Evolutionary conservation across 768 basidiomycete species (phyloP).

Genomic region (Suillus luteus): DNA sequence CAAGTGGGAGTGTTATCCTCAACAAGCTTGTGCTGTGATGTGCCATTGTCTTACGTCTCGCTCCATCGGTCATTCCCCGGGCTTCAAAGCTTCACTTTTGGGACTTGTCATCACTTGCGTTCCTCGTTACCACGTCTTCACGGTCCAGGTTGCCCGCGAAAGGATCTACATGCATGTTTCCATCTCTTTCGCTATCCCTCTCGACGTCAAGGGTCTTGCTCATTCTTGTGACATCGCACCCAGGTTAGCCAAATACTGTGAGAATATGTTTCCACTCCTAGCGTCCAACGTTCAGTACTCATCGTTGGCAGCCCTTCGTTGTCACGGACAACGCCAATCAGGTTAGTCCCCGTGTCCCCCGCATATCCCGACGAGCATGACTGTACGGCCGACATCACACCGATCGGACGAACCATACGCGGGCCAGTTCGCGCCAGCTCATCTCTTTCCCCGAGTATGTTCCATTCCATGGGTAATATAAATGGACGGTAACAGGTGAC

Average conservation of each 20-base stretch:
- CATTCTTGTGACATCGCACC: not conserved
- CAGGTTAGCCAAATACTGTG: not conserved
- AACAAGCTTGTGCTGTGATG: constrained; percentile 37
- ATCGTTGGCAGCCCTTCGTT: not conserved
- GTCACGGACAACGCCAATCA: not conserved
- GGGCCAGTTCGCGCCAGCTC: constrained; percentile 13
- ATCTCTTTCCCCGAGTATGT: constrained; percentile 15
- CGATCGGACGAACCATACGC: not conserved
- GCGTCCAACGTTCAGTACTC: not conserved
- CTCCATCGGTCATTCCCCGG: not conserved
- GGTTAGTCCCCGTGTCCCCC: not conserved
- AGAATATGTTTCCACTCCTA: not conserved
- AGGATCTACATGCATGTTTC: too few species aligned
- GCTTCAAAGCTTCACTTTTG: not conserved
- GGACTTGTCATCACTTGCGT: not conserved
- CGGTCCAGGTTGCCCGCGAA: too few species aligned
- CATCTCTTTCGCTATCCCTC: not conserved
- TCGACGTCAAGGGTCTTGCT: not conserved
- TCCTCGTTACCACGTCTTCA: not conserved
- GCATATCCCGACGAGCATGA: not conserved
- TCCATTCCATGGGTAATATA: not conserved
- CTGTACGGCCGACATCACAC: not conserved
- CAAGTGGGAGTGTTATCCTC: constrained; percentile 52
- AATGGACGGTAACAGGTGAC: constrained; percentile 17
- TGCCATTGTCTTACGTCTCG: constrained; percentile 11